Percentiles rank a stretch among this genome's conserved stretches.
Conservation (phyloP, 2,329 filamentous ascomycete genomes). For the Colletotrichum acutatum region DNA sequence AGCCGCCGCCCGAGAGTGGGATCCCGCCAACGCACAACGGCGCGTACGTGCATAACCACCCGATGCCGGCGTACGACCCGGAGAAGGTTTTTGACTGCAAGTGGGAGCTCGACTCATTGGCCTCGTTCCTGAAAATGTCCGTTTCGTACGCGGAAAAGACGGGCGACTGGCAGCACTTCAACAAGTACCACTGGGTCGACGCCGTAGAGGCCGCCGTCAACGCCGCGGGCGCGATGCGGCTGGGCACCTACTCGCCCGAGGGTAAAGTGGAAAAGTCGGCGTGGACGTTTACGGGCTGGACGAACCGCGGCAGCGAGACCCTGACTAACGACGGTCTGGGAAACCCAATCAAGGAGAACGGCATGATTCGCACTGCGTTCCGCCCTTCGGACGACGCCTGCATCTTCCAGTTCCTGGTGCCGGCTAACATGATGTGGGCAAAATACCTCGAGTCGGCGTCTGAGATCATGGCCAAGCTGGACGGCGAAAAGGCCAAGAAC, state of each 20-base stretch:
- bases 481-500: conserved; percentile 52
- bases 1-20: conserved; percentile 81
- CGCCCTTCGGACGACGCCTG: conserved; percentile 86
- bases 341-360: conserved; percentile 84
- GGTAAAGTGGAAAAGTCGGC: conserved; percentile 65
- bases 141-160: conserved; percentile 82
- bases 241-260: conserved; percentile 76
- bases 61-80: conserved; percentile 73
- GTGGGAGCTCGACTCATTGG: conserved; percentile 90
- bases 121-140: conserved; percentile 83
- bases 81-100: conserved; percentile 85
- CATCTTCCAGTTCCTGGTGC: conserved; percentile 87
- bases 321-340: conserved; percentile 81
- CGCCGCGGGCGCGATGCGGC: conserved; percentile 76
- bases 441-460: conserved; percentile 66
- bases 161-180: conserved; percentile 75
- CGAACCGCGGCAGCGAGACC: conserved; percentile 82
- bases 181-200: conserved; percentile 76
- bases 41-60: conserved; percentile 67
- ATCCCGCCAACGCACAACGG: conserved; percentile 68
- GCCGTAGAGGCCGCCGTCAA: conserved; percentile 77
- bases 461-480: conserved; percentile 56
- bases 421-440: conserved; percentile 88
- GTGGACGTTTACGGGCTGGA: conserved; percentile 85
- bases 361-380: conserved; percentile 88